These are phyloP conservation scores for Mycosarcoma mackinlayi DNA, from an alignment of 1,284 basidiomycete genomes.

Conservation along the genomic window DNA sequence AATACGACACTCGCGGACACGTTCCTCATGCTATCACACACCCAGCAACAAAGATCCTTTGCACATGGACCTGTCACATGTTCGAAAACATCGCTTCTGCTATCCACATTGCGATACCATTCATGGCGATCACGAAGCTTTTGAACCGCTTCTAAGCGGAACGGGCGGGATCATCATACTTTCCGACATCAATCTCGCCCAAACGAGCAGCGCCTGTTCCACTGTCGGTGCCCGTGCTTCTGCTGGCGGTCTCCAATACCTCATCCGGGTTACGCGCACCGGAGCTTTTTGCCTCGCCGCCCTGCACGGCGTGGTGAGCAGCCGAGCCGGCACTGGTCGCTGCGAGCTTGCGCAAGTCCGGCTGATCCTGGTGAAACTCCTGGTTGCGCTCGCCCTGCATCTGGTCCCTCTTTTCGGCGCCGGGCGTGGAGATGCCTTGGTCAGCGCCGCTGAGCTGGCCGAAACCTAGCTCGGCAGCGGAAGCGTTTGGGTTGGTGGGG, in stretches of 20 bases:
- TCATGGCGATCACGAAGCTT: too few species aligned
- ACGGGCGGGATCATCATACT: conserved; percentile 27
- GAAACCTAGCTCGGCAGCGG: conserved; percentile 17
- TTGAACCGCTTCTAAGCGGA: conserved; percentile 6
- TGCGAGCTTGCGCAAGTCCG: conserved; percentile 29
- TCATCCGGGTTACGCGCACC: conserved; percentile 17
- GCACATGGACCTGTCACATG: too few species aligned
- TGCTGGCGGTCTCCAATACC: conserved; percentile 19
- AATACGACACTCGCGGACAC: too few species aligned
- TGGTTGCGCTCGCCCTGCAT: conserved; percentile 33
- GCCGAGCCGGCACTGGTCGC: conserved; percentile 15
- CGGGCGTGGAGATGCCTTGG: conserved; percentile 35
- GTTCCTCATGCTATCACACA: too few species aligned
- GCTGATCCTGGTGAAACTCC: conserved; percentile 29
- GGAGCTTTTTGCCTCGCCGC: not conserved
- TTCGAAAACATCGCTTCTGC: too few species aligned
- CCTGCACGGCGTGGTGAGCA: not conserved
- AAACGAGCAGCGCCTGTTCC: conserved; percentile 20
- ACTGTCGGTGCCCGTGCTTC: conserved; percentile 32
- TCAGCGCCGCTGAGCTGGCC: conserved; percentile 49
- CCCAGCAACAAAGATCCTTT: too few species aligned
- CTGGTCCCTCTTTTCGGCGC: conserved; percentile 29
- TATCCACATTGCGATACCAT: too few species aligned
- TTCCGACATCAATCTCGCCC: conserved; percentile 23
- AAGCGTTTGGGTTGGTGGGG: not conserved